A percentile compares a stretch with the other conserved stretches of the same genome.
phyloP scores from a whole-genome alignment of 257 asterid species.

The Solanum virginianum region DNA sequence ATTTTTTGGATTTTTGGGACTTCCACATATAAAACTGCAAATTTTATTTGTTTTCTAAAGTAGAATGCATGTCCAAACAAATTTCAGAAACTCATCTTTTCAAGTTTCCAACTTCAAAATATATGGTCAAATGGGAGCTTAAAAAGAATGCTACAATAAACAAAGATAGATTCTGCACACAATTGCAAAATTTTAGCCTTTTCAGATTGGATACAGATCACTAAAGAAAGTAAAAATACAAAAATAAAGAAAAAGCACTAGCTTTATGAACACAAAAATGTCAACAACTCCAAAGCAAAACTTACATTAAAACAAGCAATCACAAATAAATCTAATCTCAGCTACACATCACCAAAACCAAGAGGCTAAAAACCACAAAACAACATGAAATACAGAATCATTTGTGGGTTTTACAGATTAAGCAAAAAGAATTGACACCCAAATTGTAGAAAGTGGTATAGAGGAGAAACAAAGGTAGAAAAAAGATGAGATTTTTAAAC shows the following conservation, averaged over 20 bases:
- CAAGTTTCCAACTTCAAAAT: not conserved
- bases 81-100: not conserved
- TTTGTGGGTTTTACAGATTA: not conserved
- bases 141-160: not conserved
- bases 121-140: not conserved
- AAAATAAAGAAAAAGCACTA: not conserved
- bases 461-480: not conserved
- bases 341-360: not conserved
- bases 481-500: not conserved
- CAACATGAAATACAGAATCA: not conserved
- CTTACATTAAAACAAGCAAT: not conserved
- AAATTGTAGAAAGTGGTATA: not conserved
- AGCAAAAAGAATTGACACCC: not conserved
- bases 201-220: not conserved
- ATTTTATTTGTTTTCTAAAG: not conserved
- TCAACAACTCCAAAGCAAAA: not conserved
- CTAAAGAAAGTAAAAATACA: not conserved
- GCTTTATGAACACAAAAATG: not conserved
- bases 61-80: not conserved
- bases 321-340: not conserved
- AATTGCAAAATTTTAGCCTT: not conserved
- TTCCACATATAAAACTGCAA: not conserved
- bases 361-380: not conserved
- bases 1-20: not conserved
- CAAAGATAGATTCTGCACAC: not conserved